Percentiles rank a stretch among this genome's conserved stretches.
These are phyloP conservation scores for Vanderwaltozyma yarrowii DNA, from an alignment of 805 yeast species.

Conservation along the genomic window DNA sequence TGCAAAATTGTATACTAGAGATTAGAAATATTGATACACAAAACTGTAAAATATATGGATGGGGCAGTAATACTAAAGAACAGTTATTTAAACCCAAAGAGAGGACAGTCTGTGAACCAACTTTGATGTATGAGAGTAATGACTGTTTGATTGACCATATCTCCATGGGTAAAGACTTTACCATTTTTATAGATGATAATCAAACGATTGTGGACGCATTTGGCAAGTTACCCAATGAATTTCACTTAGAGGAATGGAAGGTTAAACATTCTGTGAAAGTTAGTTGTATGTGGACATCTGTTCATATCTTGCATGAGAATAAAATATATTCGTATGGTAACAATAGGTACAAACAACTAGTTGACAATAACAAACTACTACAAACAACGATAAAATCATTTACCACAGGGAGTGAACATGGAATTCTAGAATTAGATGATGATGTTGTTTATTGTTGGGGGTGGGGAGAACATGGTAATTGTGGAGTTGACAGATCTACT, in stretches of 20 bases:
- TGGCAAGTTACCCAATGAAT: conserved; percentile 16
- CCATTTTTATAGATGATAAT: conserved; percentile 8
- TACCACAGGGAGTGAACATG: conserved; percentile 82
- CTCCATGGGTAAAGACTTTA: conserved; percentile 24
- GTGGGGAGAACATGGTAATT: conserved; percentile 98
- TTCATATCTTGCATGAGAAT: conserved; percentile 36
- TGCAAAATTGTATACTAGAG: conserved; percentile 54
- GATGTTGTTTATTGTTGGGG: conserved; percentile 70
- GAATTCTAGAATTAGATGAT: conserved; percentile 32
- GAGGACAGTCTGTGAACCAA: conserved; percentile 11
- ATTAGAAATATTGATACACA: conserved; percentile 46
- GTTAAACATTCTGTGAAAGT: conserved; percentile 2
- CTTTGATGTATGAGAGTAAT: conserved; percentile 9
- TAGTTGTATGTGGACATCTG: conserved; percentile 65
- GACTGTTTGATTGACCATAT: conserved; percentile 7
- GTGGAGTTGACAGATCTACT: conserved; percentile 42
- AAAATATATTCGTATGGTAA: conserved; percentile 52
- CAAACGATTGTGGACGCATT: conserved; percentile 7
- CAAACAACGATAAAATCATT: conserved; percentile 8
- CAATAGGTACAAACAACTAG: conserved; percentile 63
- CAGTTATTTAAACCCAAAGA: conserved; percentile 30
- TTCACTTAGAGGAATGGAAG: conserved; percentile 8
- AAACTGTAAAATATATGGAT: conserved; percentile 29
- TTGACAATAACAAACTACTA: conserved; percentile 12
- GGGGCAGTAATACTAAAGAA: conserved; percentile 43